These are phyloP conservation scores for Colletotrichum scovillei DNA, from an alignment of 2,329 filamentous ascomycete genomes.

Conservation along the genomic window DNA sequence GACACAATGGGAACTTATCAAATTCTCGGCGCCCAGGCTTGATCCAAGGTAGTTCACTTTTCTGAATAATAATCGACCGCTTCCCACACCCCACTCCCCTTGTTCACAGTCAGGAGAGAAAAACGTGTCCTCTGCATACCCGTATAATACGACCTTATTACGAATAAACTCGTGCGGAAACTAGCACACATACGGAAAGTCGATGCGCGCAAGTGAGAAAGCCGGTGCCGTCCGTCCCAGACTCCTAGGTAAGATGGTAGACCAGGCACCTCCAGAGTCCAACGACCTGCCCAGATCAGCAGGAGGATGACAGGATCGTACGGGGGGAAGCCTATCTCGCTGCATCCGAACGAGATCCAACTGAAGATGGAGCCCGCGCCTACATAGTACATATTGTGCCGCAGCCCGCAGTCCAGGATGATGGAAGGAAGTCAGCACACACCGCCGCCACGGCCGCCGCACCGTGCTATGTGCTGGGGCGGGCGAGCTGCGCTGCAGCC, in stretches of 20 bases:
- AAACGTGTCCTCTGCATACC: conserved; percentile 12
- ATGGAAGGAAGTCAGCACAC: background rate
- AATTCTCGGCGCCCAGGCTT: background rate
- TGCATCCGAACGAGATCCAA: background rate
- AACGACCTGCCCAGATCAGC: background rate
- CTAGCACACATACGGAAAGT: background rate
- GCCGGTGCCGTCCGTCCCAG: background rate
- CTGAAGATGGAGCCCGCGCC: background rate
- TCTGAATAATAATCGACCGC: background rate
- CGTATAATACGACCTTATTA: background rate
- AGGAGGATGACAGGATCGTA: background rate
- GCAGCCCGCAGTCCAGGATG: background rate
- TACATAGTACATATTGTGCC: background rate
- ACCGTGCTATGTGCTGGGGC: too few species aligned
- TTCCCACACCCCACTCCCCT: background rate
- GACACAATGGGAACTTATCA: background rate
- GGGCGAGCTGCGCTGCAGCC: background rate
- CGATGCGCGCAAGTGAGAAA: background rate
- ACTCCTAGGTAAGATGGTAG: background rate
- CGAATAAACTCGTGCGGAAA: background rate
- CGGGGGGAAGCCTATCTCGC: background rate
- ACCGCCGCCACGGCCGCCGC: too few species aligned
- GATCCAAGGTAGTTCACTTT: background rate
- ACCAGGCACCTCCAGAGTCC: too few species aligned
- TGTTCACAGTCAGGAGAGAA: background rate